Evolutionary conservation across 768 basidiomycete species (phyloP).

Genomic region (Collybia mongolica): DNA sequence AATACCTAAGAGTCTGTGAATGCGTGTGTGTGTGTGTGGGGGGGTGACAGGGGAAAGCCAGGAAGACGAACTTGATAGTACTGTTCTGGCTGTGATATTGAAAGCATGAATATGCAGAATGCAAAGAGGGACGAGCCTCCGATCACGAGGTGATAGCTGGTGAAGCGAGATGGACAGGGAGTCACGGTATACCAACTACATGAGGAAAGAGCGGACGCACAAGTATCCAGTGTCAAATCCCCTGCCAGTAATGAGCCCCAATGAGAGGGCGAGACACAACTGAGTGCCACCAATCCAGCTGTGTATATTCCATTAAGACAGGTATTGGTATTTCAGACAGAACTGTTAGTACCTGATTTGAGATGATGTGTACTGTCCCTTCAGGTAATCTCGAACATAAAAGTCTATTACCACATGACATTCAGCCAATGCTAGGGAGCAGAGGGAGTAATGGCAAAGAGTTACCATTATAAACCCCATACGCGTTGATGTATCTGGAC

Average conservation of each 20-base stretch:
- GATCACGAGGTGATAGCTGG: constrained; percentile 43
- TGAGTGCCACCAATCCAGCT: constrained; percentile 50
- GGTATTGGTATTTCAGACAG: not conserved
- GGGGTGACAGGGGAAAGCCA: too few relatives aligned
- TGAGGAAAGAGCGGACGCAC: constrained; percentile 23
- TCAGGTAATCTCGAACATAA: constrained; percentile 38
- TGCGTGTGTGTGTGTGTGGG: too few relatives aligned
- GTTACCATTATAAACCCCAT: too few relatives aligned
- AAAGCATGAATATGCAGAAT: constrained; percentile 22
- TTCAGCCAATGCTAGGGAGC: too few relatives aligned
- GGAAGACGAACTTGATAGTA: constrained; percentile 1
- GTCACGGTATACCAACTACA: not conserved
- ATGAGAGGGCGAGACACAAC: constrained; percentile 41
- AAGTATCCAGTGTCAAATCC: constrained; percentile 55
- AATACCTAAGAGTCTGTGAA: constrained; percentile 26
- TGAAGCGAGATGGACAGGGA: not conserved
- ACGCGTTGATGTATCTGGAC: too few relatives aligned
- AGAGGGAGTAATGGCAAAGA: too few relatives aligned
- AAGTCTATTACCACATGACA: not conserved
- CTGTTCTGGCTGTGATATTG: not conserved
- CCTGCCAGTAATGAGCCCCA: constrained; percentile 44
- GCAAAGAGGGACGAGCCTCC: constrained; percentile 43
- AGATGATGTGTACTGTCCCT: constrained; percentile 27
- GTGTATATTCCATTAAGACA: constrained; percentile 1
- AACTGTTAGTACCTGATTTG: constrained; percentile 29